Base-by-base conservation (phyloP, 2,329 filamentous ascomycete genomes). In the Talaromyces sp. region DNA sequence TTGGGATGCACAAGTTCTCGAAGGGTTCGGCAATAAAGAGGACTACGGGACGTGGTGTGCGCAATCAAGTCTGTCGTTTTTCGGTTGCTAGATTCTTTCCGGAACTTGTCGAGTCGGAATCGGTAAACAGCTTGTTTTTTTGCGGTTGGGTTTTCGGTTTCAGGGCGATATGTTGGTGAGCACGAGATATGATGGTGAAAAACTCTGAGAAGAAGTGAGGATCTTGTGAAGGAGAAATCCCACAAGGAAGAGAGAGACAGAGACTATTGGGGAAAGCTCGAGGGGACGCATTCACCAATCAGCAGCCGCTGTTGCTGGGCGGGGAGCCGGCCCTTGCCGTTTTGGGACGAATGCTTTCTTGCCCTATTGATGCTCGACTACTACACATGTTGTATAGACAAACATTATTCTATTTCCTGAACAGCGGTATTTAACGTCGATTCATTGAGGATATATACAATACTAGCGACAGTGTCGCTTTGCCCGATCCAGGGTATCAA, bases 1-100 rank as follows among this genome's bases (percentile, higher is more conserved):
- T 59, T 43, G 39, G 31, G 39, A 41, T 41, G 56, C 37, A 43
- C 56, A 59, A 45, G 37, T 59, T 39, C 37, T 45, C 16, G 56
- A 45, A 58, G 37, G 56, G 16, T 41, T 59, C 56, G 56, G 56
- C 56, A 45, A 59, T 33, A 59, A 59, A 59, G 22, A 57, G 56
- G 10, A 45, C 9, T 45, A 31, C 11, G 10, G 47, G 39, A 31
- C 16, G 16, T 58, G 56, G 37, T 59, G 56, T 43, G 56, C 39
- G 56, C 56, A 59, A 24, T 56, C 52, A 56, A 22, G 52, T 39
- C 52, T 16, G 33, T 56, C 31, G 52, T 33, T 37, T 56, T 54
- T n/a, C n/a, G 52, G 22, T 59, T 45, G 56, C 37, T 59, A 14
- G n/a, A 41, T 59, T 45, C 8, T 45, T 41, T 59, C 37, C 45